Conservation (phyloP, 176 grass and related monocot species). For the Musa schizocarpa region DNA sequence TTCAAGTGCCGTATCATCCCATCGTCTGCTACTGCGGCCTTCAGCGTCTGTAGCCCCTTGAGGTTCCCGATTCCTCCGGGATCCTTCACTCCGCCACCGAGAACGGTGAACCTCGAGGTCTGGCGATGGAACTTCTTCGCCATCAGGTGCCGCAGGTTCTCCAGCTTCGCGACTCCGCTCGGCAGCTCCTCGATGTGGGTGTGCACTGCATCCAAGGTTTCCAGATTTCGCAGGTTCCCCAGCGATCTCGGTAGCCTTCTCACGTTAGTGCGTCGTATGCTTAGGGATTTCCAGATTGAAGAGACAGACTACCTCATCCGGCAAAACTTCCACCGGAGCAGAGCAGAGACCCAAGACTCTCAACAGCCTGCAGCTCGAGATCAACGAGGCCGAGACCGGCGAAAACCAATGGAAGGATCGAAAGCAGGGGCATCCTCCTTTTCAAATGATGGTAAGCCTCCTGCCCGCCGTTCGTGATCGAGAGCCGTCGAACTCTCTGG, state of each 20-base stretch:
- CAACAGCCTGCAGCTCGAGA: slow-evolving; percentile 14
- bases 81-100: slow-evolving; percentile 21
- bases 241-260: slow-evolving; percentile 26
- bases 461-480: slow-evolving; percentile 4
- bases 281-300: slow-evolving; percentile 37
- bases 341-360: slow-evolving; percentile 32
- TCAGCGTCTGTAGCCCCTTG: slow-evolving; percentile 35
- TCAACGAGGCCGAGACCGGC: not conserved
- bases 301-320: slow-evolving; percentile 13
- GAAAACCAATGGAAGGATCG: slow-evolving; percentile 5
- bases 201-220: slow-evolving; percentile 39
- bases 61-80: slow-evolving; percentile 24
- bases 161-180: slow-evolving; percentile 24
- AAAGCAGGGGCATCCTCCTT: not conserved
- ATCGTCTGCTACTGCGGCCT: slow-evolving; percentile 29
- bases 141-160: slow-evolving; percentile 29
- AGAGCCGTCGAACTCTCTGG: slow-evolving; percentile 24
- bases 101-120: not conserved
- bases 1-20: slow-evolving; percentile 15
- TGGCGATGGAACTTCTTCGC: slow-evolving; percentile 11
- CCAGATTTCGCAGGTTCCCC: slow-evolving; percentile 26
- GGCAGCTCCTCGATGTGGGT: slow-evolving; percentile 31
- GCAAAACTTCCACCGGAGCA: slow-evolving; percentile 17
- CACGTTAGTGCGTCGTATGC: slow-evolving; percentile 27
- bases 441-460: not conserved